Conservation (phyloP, 257 asterid species). For the Solanum lycopersicoides region DNA sequence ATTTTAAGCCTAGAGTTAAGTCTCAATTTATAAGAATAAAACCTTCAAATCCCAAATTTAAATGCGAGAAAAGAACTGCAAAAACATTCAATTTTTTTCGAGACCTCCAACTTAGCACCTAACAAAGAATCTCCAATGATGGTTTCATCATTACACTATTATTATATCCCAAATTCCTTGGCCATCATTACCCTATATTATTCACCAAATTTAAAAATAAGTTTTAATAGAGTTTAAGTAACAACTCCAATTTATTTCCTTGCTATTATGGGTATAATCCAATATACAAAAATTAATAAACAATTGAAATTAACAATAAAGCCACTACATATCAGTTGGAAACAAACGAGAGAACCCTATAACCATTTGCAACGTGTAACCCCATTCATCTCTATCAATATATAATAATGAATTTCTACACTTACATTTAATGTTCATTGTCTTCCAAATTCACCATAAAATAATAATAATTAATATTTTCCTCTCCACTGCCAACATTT, state of each 20-base stretch:
- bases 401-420: too few species aligned
- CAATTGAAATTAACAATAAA: neutral
- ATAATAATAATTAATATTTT: too few species aligned
- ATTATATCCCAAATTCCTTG: neutral
- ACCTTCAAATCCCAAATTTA: too few species aligned
- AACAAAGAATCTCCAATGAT: neutral
- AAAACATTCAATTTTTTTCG: neutral
- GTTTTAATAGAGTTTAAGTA: neutral
- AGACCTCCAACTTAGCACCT: neutral
- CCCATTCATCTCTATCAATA: too few species aligned
- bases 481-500: too few species aligned
- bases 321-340: neutral
- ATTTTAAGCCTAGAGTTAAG: too few species aligned
- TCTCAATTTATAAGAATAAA: too few species aligned
- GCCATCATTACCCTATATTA: neutral
- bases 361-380: too few species aligned
- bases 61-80: neutral
- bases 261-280: neutral
- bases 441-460: too few species aligned
- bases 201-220: neutral
- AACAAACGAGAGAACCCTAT: neutral
- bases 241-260: neutral
- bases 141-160: neutral
- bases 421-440: too few species aligned
- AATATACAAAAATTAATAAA: neutral